Conservation (phyloP, 2,329 filamentous ascomycete genomes). For the Cladosporium colombiae region DNA sequence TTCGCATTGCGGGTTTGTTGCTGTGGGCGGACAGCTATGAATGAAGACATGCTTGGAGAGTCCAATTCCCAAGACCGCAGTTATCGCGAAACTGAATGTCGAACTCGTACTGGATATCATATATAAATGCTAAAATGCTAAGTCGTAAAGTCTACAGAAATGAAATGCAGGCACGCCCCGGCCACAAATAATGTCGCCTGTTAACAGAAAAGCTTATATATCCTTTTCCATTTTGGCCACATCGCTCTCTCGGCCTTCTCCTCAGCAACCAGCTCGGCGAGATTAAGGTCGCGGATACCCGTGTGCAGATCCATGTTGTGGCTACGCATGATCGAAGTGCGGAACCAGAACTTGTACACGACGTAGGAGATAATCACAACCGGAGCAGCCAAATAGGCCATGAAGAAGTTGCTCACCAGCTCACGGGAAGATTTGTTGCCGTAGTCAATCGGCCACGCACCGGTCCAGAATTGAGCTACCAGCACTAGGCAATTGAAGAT, state of each 20-base stretch:
- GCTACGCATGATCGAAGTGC: slow-evolving; percentile 56
- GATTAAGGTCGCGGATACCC: slow-evolving; percentile 80
- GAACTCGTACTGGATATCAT: neutral
- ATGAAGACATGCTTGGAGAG: neutral
- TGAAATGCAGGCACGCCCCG: neutral
- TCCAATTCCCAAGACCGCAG: neutral
- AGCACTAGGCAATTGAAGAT: slow-evolving; percentile 53
- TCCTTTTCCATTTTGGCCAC: slow-evolving; percentile 52
- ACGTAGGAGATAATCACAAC: slow-evolving; percentile 38
- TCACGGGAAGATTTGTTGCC: slow-evolving; percentile 22
- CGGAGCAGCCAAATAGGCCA: slow-evolving; percentile 37
- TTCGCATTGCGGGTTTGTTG: neutral
- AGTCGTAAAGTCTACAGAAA: neutral
- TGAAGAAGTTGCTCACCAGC: slow-evolving; percentile 32
- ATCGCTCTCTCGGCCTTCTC: slow-evolving; percentile 70
- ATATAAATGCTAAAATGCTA: neutral
- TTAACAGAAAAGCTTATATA: slow-evolving; percentile 52
- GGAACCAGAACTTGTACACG: slow-evolving; percentile 35
- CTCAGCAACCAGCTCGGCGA: slow-evolving; percentile 75
- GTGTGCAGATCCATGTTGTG: slow-evolving; percentile 85
- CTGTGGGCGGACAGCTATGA: neutral
- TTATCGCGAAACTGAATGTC: neutral
- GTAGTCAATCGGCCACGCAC: slow-evolving; percentile 29
- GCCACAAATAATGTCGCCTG: neutral
- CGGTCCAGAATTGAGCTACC: slow-evolving; percentile 45